These are phyloP conservation scores for Alternaria brassicicola DNA, from an alignment of 2,329 filamentous ascomycete species.

Conservation along the genomic window DNA sequence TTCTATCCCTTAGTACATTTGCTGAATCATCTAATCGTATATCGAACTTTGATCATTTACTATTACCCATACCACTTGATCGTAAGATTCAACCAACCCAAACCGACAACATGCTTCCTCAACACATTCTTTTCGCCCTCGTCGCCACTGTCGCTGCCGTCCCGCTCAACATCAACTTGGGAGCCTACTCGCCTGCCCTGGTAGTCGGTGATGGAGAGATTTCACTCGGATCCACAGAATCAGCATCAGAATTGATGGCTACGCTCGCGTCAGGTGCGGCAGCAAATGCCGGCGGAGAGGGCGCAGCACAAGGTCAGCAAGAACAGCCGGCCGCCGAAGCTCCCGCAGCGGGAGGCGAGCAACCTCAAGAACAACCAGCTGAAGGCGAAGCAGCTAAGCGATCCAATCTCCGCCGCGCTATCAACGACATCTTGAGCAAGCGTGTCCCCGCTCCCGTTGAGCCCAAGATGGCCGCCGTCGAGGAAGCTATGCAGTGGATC, in stretches of 20 bases:
- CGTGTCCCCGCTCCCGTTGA: constrained; percentile 32
- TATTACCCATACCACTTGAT: constrained; percentile 11
- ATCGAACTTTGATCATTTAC: constrained; percentile 1
- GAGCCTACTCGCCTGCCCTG: constrained; percentile 59
- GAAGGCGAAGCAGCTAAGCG: constrained; percentile 36
- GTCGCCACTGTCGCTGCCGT: constrained; percentile 48
- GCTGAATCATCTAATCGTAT: constrained; percentile 17
- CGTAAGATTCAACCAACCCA: constrained; percentile 22
- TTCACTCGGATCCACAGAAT: constrained; percentile 53
- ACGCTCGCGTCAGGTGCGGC: constrained; percentile 53
- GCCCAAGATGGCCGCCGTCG: constrained; percentile 39
- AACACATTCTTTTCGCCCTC: constrained; percentile 46
- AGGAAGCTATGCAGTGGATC: constrained; percentile 47
- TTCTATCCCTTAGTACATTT: constrained; percentile 28
- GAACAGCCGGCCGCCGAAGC: constrained; percentile 11
- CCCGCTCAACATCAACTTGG: constrained; percentile 60
- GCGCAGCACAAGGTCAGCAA: constrained; percentile 22
- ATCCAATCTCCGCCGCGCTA: constrained; percentile 35
- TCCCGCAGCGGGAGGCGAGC: constrained; percentile 13
- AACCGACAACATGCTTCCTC: constrained; percentile 47
- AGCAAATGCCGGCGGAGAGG: constrained; percentile 25
- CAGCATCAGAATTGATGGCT: constrained; percentile 52
- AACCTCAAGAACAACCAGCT: constrained; percentile 31
- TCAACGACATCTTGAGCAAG: constrained; percentile 35
- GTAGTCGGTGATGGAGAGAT: constrained; percentile 63